These are phyloP conservation scores for Suhomyces kilbournensis DNA, from an alignment of 805 yeast genomes.

Conservation along the genomic window DNA sequence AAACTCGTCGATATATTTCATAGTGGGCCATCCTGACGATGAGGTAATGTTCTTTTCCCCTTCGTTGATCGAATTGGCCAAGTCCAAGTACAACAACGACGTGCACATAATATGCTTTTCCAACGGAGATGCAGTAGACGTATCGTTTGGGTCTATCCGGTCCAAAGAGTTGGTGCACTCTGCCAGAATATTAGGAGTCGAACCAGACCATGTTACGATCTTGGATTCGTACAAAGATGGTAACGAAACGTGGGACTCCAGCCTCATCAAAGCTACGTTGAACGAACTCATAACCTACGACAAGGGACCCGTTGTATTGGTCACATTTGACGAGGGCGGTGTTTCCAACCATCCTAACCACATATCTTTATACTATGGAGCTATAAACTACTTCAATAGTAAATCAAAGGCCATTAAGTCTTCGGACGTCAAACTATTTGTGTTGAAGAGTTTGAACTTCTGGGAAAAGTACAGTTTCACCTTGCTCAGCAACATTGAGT, in stretches of 20 bases:
- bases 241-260: constrained; percentile 56
- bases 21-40: constrained; percentile 97
- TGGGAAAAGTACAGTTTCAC: constrained; percentile 52
- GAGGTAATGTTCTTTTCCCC: constrained; percentile 98
- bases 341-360: constrained; percentile 91
- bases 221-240: constrained; percentile 57
- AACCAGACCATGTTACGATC: constrained; percentile 39
- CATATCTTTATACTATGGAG: constrained; percentile 56
- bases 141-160: constrained; percentile 67
- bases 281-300: constrained; percentile 19
- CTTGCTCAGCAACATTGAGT: constrained; percentile 38
- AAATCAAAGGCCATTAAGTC: constrained; percentile 1
- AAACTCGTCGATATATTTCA: constrained; percentile 42
- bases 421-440: constrained; percentile 20
- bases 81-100: constrained; percentile 46
- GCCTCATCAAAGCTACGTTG: constrained; percentile 40
- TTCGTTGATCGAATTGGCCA: constrained; percentile 50
- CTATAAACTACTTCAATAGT: constrained; percentile 26
- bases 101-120: constrained; percentile 69
- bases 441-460: constrained; percentile 35
- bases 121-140: constrained; percentile 62
- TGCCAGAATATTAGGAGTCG: constrained; percentile 52
- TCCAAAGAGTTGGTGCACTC: constrained; percentile 56
- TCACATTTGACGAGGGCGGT: constrained; percentile 82
- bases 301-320: constrained; percentile 34